Evolutionary conservation across 495 filamentous ascomycete genomes (phyloP).

Genomic region (Venustampulla echinocandica): DNA sequence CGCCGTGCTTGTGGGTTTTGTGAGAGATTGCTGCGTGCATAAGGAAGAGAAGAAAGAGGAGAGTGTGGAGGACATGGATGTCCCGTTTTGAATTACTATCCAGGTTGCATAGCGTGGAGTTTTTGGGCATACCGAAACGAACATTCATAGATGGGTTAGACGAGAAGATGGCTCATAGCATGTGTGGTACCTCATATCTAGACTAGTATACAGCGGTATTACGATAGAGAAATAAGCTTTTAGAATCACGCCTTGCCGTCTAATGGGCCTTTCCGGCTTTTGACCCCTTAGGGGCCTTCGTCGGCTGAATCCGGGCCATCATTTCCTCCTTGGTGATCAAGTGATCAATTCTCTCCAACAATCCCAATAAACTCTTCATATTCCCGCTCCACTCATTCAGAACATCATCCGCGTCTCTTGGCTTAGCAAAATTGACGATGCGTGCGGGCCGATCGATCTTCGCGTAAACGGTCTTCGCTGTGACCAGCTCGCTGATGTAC

Average conservation of each 20-base stretch:
- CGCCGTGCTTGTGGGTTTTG: conserved; percentile 64
- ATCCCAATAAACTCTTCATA: conserved; percentile 92
- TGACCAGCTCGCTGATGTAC: conserved; percentile 92
- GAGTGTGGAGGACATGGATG: conserved; percentile 56
- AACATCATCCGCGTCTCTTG: conserved; percentile 90
- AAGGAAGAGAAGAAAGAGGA: conserved; percentile 41
- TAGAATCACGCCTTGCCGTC: conserved; percentile 6
- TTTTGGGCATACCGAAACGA: background rate
- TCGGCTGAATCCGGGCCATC: conserved; percentile 91
- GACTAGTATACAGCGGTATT: conserved; percentile 26
- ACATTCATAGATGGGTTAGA: background rate
- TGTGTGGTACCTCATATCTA: conserved; percentile 22
- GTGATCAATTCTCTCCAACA: conserved; percentile 92
- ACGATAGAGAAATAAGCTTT: conserved; percentile 8
- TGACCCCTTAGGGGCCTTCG: conserved; percentile 14
- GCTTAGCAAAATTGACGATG: conserved; percentile 87
- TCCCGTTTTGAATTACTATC: conserved; percentile 43
- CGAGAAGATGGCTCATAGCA: background rate
- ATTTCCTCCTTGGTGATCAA: conserved; percentile 99
- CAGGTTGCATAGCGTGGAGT: conserved; percentile 17
- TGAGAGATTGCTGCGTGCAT: conserved; percentile 45
- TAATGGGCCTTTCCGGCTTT: conserved; percentile 23
- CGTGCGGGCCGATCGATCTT: conserved; percentile 93
- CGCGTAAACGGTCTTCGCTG: conserved; percentile 91
- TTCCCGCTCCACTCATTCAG: conserved; percentile 98